Conservation (phyloP, 2,329 filamentous ascomycete genomes). For the Didymosphaeria variabile region DNA sequence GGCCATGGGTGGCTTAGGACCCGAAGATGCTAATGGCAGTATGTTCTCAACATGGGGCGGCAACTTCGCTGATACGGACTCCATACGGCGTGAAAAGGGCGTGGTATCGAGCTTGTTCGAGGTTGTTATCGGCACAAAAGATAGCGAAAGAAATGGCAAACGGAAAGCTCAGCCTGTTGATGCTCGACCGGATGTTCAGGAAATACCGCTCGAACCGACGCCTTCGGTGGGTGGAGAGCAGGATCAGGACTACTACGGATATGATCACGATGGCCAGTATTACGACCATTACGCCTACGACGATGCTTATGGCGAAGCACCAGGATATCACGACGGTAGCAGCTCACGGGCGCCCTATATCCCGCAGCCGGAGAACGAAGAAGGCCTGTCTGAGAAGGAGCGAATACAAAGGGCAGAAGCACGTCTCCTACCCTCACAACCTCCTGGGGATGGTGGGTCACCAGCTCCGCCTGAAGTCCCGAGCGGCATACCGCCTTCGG, state of each 20-base stretch:
- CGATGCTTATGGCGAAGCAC: slow-evolving; percentile 39
- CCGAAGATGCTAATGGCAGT: slow-evolving; percentile 52
- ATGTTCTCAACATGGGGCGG: slow-evolving; percentile 66
- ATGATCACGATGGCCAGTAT: slow-evolving; percentile 39
- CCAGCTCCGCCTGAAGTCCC: slow-evolving; percentile 53
- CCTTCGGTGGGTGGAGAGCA: slow-evolving; percentile 21
- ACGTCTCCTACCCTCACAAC: slow-evolving; percentile 81
- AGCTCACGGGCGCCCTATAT: slow-evolving; percentile 57
- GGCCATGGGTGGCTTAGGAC: slow-evolving; percentile 26
- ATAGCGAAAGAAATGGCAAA: slow-evolving; percentile 69
- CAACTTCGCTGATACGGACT: slow-evolving; percentile 86
- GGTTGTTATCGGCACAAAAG: slow-evolving; percentile 83
- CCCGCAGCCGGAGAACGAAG: slow-evolving; percentile 66
- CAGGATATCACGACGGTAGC: slow-evolving; percentile 33
- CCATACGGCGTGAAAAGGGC: slow-evolving; percentile 85
- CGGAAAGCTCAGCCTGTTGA: slow-evolving; percentile 42
- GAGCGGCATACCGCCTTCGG: slow-evolving; percentile 43
- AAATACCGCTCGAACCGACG: slow-evolving; percentile 30
- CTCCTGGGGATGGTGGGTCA: slow-evolving; percentile 62
- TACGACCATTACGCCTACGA: slow-evolving; percentile 48
- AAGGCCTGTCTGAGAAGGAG: slow-evolving; percentile 80
- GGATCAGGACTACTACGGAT: slow-evolving; percentile 26
- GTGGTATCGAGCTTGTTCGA: slow-evolving; percentile 90
- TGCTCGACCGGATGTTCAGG: slow-evolving; percentile 29
- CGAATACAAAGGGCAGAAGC: slow-evolving; percentile 79